phyloP scores from a whole-genome alignment of 306 rosid genomes.

The Erythrophleum fordii region DNA sequence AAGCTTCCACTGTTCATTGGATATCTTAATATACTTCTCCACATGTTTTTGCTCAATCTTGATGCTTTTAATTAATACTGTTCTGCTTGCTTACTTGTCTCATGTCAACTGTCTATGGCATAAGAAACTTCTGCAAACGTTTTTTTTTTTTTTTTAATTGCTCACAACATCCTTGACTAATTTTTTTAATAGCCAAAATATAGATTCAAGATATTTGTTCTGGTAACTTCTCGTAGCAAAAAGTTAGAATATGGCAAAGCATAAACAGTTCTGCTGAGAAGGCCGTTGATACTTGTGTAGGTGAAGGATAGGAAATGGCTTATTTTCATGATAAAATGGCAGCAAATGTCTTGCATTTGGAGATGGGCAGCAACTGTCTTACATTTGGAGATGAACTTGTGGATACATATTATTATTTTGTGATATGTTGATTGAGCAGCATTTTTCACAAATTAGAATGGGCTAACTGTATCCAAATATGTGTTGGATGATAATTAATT shows the following conservation, averaged over 20 bases:
- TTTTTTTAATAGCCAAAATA: background rate
- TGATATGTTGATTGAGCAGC: background rate
- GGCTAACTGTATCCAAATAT: background rate
- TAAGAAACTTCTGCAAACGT: background rate
- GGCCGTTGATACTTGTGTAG: background rate
- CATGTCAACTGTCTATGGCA: background rate
- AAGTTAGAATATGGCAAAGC: conserved; percentile 1
- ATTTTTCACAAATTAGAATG: background rate
- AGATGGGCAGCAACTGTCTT: background rate
- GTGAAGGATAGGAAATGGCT: background rate
- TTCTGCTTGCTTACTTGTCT: background rate
- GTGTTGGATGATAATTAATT: background rate
- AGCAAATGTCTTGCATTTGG: background rate
- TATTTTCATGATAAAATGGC: background rate
- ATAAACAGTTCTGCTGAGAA: background rate
- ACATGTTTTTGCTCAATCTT: background rate
- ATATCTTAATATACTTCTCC: background rate
- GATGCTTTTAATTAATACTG: background rate
- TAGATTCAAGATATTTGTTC: background rate
- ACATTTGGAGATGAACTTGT: background rate
- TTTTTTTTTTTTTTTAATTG: no score
- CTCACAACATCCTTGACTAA: background rate
- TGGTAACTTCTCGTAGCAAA: no score
- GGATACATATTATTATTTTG: background rate
- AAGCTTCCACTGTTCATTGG: background rate